Evolutionary conservation across 2,329 filamentous ascomycete species (phyloP), one percentile per base, ranked within the genome.

Genomic region (Cladophialophora bantiana): DNA sequence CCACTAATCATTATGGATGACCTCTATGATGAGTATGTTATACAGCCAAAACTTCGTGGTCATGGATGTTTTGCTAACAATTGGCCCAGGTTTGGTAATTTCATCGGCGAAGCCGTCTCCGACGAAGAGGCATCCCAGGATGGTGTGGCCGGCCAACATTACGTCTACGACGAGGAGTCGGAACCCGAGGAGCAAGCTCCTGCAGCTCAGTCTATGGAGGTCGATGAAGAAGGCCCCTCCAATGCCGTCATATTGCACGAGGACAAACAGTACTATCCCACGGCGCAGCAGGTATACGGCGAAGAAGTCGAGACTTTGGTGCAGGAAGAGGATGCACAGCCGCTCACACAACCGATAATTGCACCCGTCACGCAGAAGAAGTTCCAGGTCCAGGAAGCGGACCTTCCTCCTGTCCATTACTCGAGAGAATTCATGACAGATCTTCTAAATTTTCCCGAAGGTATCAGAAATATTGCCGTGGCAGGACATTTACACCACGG

Each of bases 181-280:
- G 84, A 86, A 35, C 88, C 87, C 60, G 86, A 80, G 9, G 82
- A 88, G 66, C 88, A 87, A 18, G 87, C 87, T 56, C 83, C 80
- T 48, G 85, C 89, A 42, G 90, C 90, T 54, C 90, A 96, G 77
- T 82, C 95, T 74, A 98, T 99, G 94, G 92, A 98, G 75, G 82
- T 98, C 52, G 94, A 98, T 77, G 90, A 93, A 78, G 90, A 94
- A 57, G 93, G 91, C 13, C 92, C 94, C 3, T 97, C 94, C 4
- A 99, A 98, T 78, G 94, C 95, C 59, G 93, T 99, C n/a, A 87
- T 99, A 65, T 86, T 99, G 54, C 95, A 99, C 81, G 95, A 99
- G 84, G 95, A 99, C 82, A 99, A 99, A 80, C 95, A 98, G 78
- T 99, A 99, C 80, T 99, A 99, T 77, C 95, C 95, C 35, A 97